These are phyloP conservation scores for Trichoderma aggressivum DNA, from an alignment of 2,329 filamentous ascomycete genomes.

Conservation along the genomic window DNA sequence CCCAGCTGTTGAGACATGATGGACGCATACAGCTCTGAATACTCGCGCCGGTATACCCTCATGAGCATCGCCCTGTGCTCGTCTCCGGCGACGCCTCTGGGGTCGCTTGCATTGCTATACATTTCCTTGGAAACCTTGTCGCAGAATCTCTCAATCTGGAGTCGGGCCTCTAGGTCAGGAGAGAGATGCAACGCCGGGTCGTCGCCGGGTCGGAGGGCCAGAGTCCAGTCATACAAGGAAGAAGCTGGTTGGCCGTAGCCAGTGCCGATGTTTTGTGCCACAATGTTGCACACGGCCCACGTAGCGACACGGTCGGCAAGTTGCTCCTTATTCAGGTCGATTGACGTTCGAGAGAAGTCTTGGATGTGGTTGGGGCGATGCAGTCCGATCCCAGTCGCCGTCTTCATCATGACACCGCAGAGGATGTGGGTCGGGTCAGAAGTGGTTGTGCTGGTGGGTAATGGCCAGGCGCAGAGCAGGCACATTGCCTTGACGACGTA, in stretches of 20 bases:
- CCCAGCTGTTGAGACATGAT: conserved; percentile 57
- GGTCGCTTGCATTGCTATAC: conserved; percentile 73
- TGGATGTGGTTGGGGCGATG: conserved; percentile 79
- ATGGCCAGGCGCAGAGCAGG: conserved; percentile 75
- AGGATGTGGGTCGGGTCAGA: conserved; percentile 79
- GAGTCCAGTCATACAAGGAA: conserved; percentile 72
- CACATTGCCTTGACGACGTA: conserved; percentile 79
- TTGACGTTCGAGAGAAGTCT: conserved; percentile 73
- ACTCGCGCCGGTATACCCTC: conserved; percentile 64
- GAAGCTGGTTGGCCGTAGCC: conserved; percentile 80
- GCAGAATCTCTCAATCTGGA: conserved; percentile 71
- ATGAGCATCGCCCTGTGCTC: conserved; percentile 65
- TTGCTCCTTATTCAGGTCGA: conserved; percentile 75
- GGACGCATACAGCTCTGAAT: conserved; percentile 59
- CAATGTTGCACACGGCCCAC: conserved; percentile 83
- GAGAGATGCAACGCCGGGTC: conserved; percentile 57
- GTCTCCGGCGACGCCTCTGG: conserved; percentile 64
- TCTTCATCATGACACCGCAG: conserved; percentile 82
- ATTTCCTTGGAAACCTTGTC: conserved; percentile 77
- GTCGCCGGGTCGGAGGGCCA: conserved; percentile 58
- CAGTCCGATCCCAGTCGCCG: conserved; percentile 77
- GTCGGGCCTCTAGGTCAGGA: conserved; percentile 61
- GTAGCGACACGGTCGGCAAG: conserved; percentile 74
- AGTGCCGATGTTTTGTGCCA: conserved; percentile 77
- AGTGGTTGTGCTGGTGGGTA: conserved; percentile 77